phyloP scores from a whole-genome alignment of 768 basidiomycete genomes.

The Kwoniella botswanensis region DNA sequence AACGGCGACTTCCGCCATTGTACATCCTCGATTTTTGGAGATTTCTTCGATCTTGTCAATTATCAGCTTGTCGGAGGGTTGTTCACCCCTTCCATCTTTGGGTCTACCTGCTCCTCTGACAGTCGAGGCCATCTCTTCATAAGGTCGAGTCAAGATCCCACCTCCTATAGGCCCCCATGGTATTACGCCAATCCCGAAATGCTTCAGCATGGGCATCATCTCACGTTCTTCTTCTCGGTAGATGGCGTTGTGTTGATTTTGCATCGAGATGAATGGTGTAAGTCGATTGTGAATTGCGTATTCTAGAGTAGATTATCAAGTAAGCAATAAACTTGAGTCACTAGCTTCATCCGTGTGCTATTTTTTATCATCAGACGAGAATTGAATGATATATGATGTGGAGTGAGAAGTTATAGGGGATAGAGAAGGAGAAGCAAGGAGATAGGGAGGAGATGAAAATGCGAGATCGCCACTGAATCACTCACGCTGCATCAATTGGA shows the following conservation, averaged over 20 bases:
- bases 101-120: slow-evolving; percentile 14
- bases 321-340: too few relatives aligned
- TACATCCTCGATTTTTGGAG: slow-evolving; percentile 63
- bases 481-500: slow-evolving; percentile 55
- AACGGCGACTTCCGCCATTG: slow-evolving; percentile 65
- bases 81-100: slow-evolving; percentile 25
- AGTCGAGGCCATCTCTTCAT: slow-evolving; percentile 59
- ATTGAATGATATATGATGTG: not conserved
- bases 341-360: too few relatives aligned
- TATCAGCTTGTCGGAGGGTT: slow-evolving; percentile 34
- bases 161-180: slow-evolving; percentile 64
- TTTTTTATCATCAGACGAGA: not conserved
- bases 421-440: not conserved
- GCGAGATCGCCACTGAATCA: not conserved
- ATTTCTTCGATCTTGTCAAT: slow-evolving; percentile 64
- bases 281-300: slow-evolving; percentile 68
- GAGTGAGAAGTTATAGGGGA: not conserved
- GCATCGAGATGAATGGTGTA: slow-evolving; percentile 72
- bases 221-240: slow-evolving; percentile 69
- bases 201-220: slow-evolving; percentile 54
- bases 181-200: slow-evolving; percentile 65
- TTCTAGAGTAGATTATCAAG: slow-evolving; percentile 56
- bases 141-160: slow-evolving; percentile 61
- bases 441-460: not conserved
- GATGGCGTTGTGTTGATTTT: slow-evolving; percentile 68